Conservation (phyloP, 2,329 filamentous ascomycete genomes). For the Emydomyces testavorans region DNA sequence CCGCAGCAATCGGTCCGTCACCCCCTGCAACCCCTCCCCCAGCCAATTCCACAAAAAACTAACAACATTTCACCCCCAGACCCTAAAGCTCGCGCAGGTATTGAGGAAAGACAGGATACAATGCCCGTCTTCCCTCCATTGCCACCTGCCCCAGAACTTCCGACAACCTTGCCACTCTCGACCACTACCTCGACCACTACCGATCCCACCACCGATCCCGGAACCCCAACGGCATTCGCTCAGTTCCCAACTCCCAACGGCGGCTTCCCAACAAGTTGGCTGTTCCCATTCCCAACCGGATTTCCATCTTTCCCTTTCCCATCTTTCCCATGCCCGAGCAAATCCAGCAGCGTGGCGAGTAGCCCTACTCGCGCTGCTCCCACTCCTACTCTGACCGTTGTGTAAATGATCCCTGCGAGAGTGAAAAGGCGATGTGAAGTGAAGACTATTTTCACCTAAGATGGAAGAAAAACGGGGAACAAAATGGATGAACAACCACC, state of each 20-base stretch:
- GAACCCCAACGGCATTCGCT: background rate
- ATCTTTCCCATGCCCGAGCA: background rate
- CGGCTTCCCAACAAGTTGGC: background rate
- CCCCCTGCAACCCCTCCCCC: background rate
- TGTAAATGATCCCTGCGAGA: too few species aligned
- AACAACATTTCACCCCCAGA: background rate
- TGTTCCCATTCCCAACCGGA: background rate
- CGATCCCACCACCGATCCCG: too few species aligned
- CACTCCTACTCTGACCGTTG: background rate
- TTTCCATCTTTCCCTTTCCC: background rate
- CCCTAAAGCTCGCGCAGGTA: background rate
- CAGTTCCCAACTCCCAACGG: background rate
- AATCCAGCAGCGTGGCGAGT: background rate
- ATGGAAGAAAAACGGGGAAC: too few species aligned
- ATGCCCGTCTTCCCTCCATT: background rate
- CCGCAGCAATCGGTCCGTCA: constrained; percentile 12
- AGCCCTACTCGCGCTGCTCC: background rate
- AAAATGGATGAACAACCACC: too few species aligned
- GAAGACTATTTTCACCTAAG: too few species aligned
- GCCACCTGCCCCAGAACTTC: background rate
- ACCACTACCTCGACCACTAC: too few species aligned
- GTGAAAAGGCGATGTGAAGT: too few species aligned
- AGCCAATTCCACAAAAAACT: background rate
- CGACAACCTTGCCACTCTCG: too few species aligned
- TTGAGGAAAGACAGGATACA: constrained; percentile 8